Conservation (phyloP, 2,329 filamentous ascomycete species). For the Emmonsiellopsis sp. region DNA sequence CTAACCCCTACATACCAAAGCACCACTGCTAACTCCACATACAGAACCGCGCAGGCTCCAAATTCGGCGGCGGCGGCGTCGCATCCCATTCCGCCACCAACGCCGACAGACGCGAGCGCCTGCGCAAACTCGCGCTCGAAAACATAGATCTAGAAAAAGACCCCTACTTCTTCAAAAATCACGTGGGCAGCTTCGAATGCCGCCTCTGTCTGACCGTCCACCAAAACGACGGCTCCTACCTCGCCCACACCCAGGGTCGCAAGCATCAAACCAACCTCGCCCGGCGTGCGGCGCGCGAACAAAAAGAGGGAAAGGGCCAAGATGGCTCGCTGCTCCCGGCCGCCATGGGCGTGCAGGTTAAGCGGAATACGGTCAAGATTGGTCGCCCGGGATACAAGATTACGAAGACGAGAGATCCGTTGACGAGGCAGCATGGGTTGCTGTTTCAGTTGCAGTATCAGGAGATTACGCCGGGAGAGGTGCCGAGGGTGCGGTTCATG, state of each 20-base stretch:
- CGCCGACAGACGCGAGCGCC: constrained; percentile 90
- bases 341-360: constrained; percentile 68
- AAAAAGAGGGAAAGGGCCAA: constrained; percentile 68
- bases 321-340: constrained; percentile 59
- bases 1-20: background rate
- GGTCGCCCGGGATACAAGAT: constrained; percentile 96
- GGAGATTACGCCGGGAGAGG: constrained; percentile 67
- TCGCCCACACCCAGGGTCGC: constrained; percentile 94
- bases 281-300: constrained; percentile 87
- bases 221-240: constrained; percentile 97
- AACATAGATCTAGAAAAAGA: constrained; percentile 99
- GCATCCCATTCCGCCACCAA: constrained; percentile 90
- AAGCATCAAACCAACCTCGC: constrained; percentile 99
- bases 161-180: constrained; percentile 99
- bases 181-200: constrained; percentile 96
- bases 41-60: constrained; percentile 90
- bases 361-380: constrained; percentile 85
- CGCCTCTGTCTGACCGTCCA: constrained; percentile 94
- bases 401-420: constrained; percentile 84
- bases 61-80: constrained; percentile 95
- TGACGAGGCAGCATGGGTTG: constrained; percentile 79
- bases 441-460: constrained; percentile 97
- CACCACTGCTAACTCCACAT: constrained; percentile 8
- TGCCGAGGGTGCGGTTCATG: constrained; percentile 90
- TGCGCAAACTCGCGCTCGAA: constrained; percentile 95